Percentiles rank a stretch among this genome's conserved stretches.
These are phyloP conservation scores for Claviceps humidiphila DNA, from an alignment of 2,329 filamentous ascomycete genomes.

Conservation along the genomic window DNA sequence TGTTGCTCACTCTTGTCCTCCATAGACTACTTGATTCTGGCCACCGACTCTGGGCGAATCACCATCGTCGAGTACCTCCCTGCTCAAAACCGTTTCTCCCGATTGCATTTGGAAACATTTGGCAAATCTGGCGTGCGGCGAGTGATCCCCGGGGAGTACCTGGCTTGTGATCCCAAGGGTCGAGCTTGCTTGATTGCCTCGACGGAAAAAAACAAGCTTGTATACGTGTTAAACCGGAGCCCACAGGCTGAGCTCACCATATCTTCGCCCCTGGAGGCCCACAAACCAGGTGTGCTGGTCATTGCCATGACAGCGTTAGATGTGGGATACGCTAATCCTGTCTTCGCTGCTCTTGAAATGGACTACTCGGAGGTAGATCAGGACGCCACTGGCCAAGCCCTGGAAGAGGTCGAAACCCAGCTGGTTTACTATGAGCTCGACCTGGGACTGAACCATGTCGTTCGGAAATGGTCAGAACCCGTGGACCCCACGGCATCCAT, in stretches of 20 bases:
- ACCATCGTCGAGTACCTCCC: slow-evolving; percentile 86
- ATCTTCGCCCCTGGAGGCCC: slow-evolving; percentile 90
- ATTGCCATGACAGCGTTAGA: slow-evolving; percentile 81
- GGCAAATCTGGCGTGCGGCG: slow-evolving; percentile 91
- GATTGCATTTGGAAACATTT: slow-evolving; percentile 91
- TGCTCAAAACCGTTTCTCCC: slow-evolving; percentile 73
- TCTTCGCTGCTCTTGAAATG: slow-evolving; percentile 88
- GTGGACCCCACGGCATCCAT: slow-evolving; percentile 83
- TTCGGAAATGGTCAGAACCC: slow-evolving; percentile 88
- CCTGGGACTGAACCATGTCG: slow-evolving; percentile 90
- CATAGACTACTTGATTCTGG: slow-evolving; percentile 87
- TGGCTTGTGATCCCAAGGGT: slow-evolving; percentile 90
- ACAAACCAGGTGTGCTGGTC: slow-evolving; percentile 83
- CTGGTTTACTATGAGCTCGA: slow-evolving; percentile 97
- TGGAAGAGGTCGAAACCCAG: slow-evolving; percentile 71
- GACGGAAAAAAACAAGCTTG: slow-evolving; percentile 97
- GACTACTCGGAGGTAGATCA: slow-evolving; percentile 88
- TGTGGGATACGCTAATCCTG: slow-evolving; percentile 91
- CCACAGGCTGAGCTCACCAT: slow-evolving; percentile 90
- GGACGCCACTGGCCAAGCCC: slow-evolving; percentile 74
- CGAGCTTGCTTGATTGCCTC: slow-evolving; percentile 89
- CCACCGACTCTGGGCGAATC: slow-evolving; percentile 90
- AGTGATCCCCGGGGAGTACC: slow-evolving; percentile 89
- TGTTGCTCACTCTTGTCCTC: slow-evolving; percentile 14
- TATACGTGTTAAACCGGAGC: slow-evolving; percentile 95